Base-by-base conservation (phyloP, 2,329 filamentous ascomycete genomes). In the Huntiella bhutanensis region DNA sequence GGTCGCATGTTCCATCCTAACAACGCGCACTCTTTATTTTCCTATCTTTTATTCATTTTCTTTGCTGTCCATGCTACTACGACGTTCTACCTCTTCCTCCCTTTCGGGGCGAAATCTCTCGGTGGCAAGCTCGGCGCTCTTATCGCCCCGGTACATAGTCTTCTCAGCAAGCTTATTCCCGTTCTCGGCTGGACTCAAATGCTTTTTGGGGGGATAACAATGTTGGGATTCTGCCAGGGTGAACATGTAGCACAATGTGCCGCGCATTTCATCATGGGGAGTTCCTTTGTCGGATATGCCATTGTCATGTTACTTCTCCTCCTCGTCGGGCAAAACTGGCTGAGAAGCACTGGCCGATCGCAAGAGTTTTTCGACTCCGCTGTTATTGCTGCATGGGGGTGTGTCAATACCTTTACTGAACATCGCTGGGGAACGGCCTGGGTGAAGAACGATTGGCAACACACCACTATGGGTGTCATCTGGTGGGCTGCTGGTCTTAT, bases 221-320 rank as follows among this genome's bases (percentile, higher is more conserved):
- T 82, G 3, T 69, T 94, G 47, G 91, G 91, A 16, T 96, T 94
- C 67, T 98, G 91, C 61, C 82, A 85, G 53, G 85, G 71, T 46
- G 87, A 96, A 49, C 88, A 98, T 58, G 61, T 86, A 1, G 88
- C 87, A 32, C 91, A 98, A 62, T 98, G 91, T 62, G 65, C 83
- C 37, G 91, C 91, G 1, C 91, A 98, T 62, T 98, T 96, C 62
- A 98, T 96, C 61, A 98, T 98, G 91, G 91, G 91, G 39, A 81
- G 82, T 54, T 87, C 88, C 1, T 98, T 98, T 59, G 88, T 98
- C 54, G 91, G 73, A 28, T 98, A 98, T 57, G 91, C 84, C 22
- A 81, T 95, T 46, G 60, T 94, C 34, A 70, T 98, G 53, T 87
- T 83, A 2, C 80, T 96, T 15, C 65, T 95, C 15, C 72, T 96